These are phyloP conservation scores for Nannochloropsis gaditana DNA, from an alignment of 108 stramenopile species.

Conservation along the genomic window DNA sequence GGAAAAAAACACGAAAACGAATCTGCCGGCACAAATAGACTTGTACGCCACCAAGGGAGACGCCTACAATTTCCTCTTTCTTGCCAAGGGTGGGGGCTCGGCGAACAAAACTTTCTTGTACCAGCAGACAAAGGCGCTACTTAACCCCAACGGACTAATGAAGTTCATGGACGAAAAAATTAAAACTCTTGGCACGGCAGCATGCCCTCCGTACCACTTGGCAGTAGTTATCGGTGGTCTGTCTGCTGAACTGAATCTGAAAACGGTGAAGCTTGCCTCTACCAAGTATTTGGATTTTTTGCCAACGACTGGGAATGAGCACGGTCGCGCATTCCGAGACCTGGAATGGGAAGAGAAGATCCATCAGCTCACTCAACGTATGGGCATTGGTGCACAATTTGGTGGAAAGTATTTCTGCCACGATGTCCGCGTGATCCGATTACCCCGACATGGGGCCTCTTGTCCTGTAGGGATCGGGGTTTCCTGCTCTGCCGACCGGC, in stretches of 20 bases:
- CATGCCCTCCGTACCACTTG: constrained; percentile 92
- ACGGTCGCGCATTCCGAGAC: constrained; percentile 87
- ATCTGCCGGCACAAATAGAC: constrained; percentile 90
- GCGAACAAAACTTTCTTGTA: constrained; percentile 94
- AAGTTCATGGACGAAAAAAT: constrained; percentile 80
- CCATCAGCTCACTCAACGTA: constrained; percentile 73
- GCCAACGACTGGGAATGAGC: constrained; percentile 75
- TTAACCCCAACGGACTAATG: constrained; percentile 77
- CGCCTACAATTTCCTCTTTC: constrained; percentile 84
- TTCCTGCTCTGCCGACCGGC: constrained; percentile 90
- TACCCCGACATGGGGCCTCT: constrained; percentile 90
- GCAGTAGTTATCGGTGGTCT: constrained; percentile 90
- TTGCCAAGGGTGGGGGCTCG: constrained; percentile 92
- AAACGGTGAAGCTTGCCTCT: constrained; percentile 86
- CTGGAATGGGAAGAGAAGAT: constrained; percentile 77
- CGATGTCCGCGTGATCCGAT: constrained; percentile 82
- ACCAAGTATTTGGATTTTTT: constrained; percentile 85
- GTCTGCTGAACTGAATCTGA: constrained; percentile 80
- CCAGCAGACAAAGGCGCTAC: constrained; percentile 88
- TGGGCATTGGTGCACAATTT: constrained; percentile 80
- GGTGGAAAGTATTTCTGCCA: constrained; percentile 97
- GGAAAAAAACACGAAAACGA: constrained; percentile 85
- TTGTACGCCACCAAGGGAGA: constrained; percentile 68
- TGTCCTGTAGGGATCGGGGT: constrained; percentile 95
- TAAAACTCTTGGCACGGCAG: constrained; percentile 85